phyloP scores from a whole-genome alignment of 2,329 filamentous ascomycete species.

The Tolypocladium amazonense region DNA sequence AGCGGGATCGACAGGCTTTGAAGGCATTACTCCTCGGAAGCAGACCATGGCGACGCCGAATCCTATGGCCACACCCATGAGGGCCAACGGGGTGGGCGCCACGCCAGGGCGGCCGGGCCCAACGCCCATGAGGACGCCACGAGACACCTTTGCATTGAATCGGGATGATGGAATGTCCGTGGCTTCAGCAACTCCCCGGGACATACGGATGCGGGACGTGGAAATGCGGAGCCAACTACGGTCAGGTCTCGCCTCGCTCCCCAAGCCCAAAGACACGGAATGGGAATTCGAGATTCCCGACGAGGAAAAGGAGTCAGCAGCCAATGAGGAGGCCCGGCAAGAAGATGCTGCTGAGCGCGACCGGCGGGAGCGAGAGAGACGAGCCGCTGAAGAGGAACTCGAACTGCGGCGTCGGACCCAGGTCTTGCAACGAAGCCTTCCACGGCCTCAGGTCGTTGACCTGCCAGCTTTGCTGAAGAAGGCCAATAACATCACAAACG shows the following conservation, averaged over 20 bases:
- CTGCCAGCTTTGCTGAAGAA: conserved; percentile 54
- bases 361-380: conserved; percentile 61
- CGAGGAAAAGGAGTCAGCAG: conserved; percentile 53
- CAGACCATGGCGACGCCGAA: conserved; percentile 87
- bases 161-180: conserved; percentile 56
- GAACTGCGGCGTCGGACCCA: conserved; percentile 80
- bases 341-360: conserved; percentile 64
- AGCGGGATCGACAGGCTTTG: conserved; percentile 73
- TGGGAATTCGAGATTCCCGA: conserved; percentile 92
- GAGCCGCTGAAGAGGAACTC: conserved; percentile 61
- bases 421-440: conserved; percentile 78
- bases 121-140: conserved; percentile 78
- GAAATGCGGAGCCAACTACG: conserved; percentile 59
- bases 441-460: conserved; percentile 66
- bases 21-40: conserved; percentile 69
- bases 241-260: conserved; percentile 67
- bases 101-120: conserved; percentile 63
- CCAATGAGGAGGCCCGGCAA: conserved; percentile 37
- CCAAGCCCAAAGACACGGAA: conserved; percentile 85
- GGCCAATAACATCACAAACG: conserved; percentile 50
- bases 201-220: conserved; percentile 61
- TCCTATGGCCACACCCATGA: conserved; percentile 82
- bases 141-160: conserved; percentile 82
- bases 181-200: conserved; percentile 64
- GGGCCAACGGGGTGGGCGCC: conserved; percentile 53